Conservation (phyloP, 2,329 filamentous ascomycete genomes). For the Pestalotiopsis sp. region DNA sequence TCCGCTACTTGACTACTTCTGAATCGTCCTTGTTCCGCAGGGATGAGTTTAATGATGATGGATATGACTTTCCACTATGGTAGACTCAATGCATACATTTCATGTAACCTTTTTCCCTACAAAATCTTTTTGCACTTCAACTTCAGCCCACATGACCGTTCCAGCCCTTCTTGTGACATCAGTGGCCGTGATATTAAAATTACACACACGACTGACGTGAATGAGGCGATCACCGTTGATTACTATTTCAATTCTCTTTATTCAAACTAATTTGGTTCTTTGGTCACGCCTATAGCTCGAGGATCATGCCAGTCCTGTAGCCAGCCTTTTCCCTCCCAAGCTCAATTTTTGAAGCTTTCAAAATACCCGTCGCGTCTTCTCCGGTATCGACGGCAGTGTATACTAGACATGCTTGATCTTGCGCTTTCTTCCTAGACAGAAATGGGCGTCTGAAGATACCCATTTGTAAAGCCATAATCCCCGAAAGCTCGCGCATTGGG, state of each 20-base stretch:
- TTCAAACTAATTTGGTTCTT: not conserved
- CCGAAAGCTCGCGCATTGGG: not conserved
- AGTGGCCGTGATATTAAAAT: too few species aligned
- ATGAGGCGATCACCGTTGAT: not conserved
- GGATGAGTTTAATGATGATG: slow-evolving; percentile 11
- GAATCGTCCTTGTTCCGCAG: not conserved
- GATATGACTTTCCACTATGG: slow-evolving; percentile 2
- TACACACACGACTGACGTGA: not conserved
- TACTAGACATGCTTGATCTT: not conserved
- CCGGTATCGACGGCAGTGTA: not conserved
- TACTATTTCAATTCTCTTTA: not conserved
- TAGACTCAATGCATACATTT: slow-evolving; percentile 10
- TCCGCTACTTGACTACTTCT: not conserved
- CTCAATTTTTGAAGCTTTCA: not conserved
- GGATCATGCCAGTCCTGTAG: not conserved
- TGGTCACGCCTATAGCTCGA: not conserved
- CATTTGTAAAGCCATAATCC: not conserved
- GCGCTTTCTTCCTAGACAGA: not conserved
- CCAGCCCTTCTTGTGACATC: too few species aligned
- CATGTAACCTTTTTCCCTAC: not conserved
- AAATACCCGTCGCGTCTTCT: not conserved
- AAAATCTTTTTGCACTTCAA: too few species aligned
- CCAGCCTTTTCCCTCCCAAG: not conserved
- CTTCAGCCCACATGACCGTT: too few species aligned
- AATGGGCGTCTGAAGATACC: not conserved